Conservation (phyloP, 2,329 filamentous ascomycete genomes). For the Penicillium griseofulvum region DNA sequence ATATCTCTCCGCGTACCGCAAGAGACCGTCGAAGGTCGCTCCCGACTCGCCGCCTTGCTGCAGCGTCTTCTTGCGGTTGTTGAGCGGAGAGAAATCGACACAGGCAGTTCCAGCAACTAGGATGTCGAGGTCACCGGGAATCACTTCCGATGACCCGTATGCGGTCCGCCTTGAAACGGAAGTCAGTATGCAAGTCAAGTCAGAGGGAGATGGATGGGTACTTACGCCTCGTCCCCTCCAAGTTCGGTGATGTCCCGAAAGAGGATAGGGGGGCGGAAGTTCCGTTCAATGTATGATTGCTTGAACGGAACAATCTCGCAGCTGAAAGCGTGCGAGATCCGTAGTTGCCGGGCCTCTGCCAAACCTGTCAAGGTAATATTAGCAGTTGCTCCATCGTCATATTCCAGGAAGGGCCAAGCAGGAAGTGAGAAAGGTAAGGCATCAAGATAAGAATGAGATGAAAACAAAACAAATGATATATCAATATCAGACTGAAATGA, state of each 20-base stretch:
- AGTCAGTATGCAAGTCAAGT: constrained; percentile 5
- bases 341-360: constrained; percentile 33
- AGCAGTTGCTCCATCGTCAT: constrained; percentile 18
- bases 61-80: constrained; percentile 54
- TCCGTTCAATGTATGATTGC: constrained; percentile 63
- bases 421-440: background rate
- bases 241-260: constrained; percentile 62
- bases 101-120: constrained; percentile 73
- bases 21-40: constrained; percentile 62
- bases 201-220: constrained; percentile 1
- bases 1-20: constrained; percentile 55
- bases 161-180: constrained; percentile 58
- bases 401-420: constrained; percentile 31
- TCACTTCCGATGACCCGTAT: constrained; percentile 57
- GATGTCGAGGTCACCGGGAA: constrained; percentile 62
- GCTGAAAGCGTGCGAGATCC: constrained; percentile 58
- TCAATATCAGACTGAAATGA: background rate
- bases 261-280: constrained; percentile 53
- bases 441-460: background rate
- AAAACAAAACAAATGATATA: background rate
- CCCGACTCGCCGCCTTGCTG: constrained; percentile 62
- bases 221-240: constrained; percentile 50
- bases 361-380: constrained; percentile 2
- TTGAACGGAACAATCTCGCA: constrained; percentile 64
- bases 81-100: constrained; percentile 69